phyloP scores from a whole-genome alignment of 129 eudicot species.

The Saposhnikovia divaricata region DNA sequence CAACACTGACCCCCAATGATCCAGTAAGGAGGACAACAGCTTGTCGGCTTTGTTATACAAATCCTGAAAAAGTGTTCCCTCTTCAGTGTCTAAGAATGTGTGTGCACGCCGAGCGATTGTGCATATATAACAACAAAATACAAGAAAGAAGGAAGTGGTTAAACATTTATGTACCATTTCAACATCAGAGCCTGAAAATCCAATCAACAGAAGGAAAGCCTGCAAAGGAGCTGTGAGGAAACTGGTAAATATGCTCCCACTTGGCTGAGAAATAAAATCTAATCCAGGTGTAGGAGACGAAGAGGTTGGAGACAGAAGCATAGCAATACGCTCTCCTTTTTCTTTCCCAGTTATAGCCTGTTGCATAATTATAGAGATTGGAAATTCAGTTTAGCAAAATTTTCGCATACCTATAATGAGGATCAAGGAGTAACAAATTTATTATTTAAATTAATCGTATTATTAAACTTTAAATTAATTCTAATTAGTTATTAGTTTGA shows the following conservation, averaged over 20 bases:
- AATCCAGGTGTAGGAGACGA: conserved; percentile 36
- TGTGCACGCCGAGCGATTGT: neutral
- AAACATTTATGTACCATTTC: conserved; percentile 41
- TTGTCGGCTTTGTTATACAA: conserved; percentile 47
- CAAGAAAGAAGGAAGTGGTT: neutral
- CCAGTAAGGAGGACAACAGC: conserved; percentile 50
- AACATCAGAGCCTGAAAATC: conserved; percentile 61
- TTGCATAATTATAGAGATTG: neutral
- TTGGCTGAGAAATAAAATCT: conserved; percentile 54
- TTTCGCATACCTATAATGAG: neutral
- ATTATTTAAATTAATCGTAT: neutral
- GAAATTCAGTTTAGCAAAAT: neutral
- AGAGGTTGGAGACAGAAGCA: conserved; percentile 73
- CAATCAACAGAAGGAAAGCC: conserved; percentile 69
- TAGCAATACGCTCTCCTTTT: conserved; percentile 74
- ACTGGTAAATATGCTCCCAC: conserved; percentile 77
- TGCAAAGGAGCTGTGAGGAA: conserved; percentile 88
- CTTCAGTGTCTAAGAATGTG: conserved; percentile 6
- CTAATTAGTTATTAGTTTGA: neutral
- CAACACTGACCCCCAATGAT: conserved; percentile 61
- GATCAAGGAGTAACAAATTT: neutral
- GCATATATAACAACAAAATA: conserved; percentile 4
- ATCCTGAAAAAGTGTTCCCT: conserved; percentile 44
- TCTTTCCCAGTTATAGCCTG: conserved; percentile 60
- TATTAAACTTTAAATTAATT: neutral